Base-by-base conservation (phyloP, 2,329 filamentous ascomycete species). In the Claviceps pusilla region DNA sequence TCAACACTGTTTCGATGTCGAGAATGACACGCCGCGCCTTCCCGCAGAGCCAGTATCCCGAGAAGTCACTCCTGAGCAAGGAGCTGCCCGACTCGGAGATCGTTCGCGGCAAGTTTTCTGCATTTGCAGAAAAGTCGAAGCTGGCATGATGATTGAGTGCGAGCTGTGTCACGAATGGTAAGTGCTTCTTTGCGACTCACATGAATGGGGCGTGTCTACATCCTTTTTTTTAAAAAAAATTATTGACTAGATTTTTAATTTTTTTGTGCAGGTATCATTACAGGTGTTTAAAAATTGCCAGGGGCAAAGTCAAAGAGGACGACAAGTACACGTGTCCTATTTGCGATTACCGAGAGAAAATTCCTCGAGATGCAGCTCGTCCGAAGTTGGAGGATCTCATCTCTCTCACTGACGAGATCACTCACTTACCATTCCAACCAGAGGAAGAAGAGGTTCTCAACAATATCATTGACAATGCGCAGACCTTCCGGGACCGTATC, bases 111-210 rank as follows among this genome's bases (percentile, higher is more conserved):
- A 97, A 65, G 91, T 97, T 0, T 98, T 97, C 68, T 98, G 93
- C 69, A 95, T 98, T 60, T 98, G 93, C 70, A 83, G 93, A 56
- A 88, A 84, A 58, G 81, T 89, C 7, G 93, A 98, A 69, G 89
- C 91, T 42, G 93, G 93, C 52, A 94, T 97, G 86, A 98, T 98
- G 93, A 97, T 98, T 62, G 93, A 98, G 70, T 98, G 93, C 67
- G 93, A 97, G 67, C 76, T 96, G 43, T 98, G 93, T 69, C 91
- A 96, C 64, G 93, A 98, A 73, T 98, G 93, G 93, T 90, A 68
- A 74, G 83, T 3, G 7, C 35, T 48, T 28, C 11, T 16, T 58
- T 62, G 59, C 63, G 45, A 24, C 42, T 14, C 37, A 42, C 14
- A 19, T 42, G 16, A 16, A 19, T 16, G 37, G 28, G 28, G n/a